Conservation (phyloP, 2,329 filamentous ascomycete genomes). For the Allantophomopsis cytisporea region DNA sequence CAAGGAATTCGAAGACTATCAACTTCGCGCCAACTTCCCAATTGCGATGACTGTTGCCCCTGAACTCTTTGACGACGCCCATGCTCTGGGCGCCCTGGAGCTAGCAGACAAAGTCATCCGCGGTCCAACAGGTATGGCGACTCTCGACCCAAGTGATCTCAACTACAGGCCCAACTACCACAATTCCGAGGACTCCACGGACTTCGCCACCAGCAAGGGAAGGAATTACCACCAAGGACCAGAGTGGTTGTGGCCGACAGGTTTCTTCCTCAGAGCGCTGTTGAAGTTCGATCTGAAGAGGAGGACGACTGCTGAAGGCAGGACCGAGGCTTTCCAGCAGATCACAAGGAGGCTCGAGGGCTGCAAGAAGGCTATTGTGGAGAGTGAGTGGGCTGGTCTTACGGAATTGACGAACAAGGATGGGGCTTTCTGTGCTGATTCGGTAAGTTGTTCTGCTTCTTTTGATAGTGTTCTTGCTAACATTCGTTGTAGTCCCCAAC, state of each 20-base stretch:
- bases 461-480: slow-evolving; percentile 14
- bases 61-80: slow-evolving; percentile 65
- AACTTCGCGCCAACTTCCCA: slow-evolving; percentile 85
- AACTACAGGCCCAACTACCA: slow-evolving; percentile 93
- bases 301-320: slow-evolving; percentile 49
- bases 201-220: slow-evolving; percentile 87
- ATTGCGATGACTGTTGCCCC: slow-evolving; percentile 94
- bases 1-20: slow-evolving; percentile 96
- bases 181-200: slow-evolving; percentile 84
- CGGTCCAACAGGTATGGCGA: slow-evolving; percentile 89
- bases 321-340: slow-evolving; percentile 87
- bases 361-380: slow-evolving; percentile 73
- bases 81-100: slow-evolving; percentile 69
- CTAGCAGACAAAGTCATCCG: slow-evolving; percentile 68
- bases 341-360: slow-evolving; percentile 70
- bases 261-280: slow-evolving; percentile 85
- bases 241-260: slow-evolving; percentile 96
- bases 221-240: slow-evolving; percentile 97
- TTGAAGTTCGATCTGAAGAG: slow-evolving; percentile 79
- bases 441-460: slow-evolving; percentile 41
- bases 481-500: slow-evolving; percentile 59
- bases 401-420: slow-evolving; percentile 88
- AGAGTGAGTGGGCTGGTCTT: slow-evolving; percentile 78
- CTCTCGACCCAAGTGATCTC: slow-evolving; percentile 78
- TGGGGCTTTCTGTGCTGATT: slow-evolving; percentile 74